Conservation (phyloP, 345 rosid species). For the Aegle marmelos region DNA sequence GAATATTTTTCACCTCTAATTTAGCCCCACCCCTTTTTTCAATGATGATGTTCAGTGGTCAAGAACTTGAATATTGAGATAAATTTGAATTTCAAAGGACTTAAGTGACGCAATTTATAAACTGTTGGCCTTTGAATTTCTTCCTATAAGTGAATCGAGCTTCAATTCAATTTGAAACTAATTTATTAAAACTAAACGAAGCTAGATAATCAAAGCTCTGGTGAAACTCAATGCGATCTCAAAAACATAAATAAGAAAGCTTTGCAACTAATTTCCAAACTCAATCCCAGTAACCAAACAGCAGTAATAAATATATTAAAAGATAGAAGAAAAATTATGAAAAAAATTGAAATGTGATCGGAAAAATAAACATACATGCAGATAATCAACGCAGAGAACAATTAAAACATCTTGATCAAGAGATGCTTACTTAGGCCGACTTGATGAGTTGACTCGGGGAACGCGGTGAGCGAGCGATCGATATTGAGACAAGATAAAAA, state of each 20-base stretch:
- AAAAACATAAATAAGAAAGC: too few relatives aligned
- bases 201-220: not conserved
- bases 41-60: too few relatives aligned
- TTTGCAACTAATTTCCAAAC: not conserved
- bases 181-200: not conserved
- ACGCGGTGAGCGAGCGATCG: not conserved
- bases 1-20: not conserved
- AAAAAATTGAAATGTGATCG: not conserved
- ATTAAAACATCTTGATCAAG: not conserved
- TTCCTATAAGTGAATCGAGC: too few relatives aligned
- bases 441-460: constrained; percentile 4
- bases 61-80: too few relatives aligned
- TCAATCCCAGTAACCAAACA: not conserved
- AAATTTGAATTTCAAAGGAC: too few relatives aligned
- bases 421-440: constrained; percentile 5
- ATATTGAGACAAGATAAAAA: not conserved
- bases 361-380: not conserved
- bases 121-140: too few relatives aligned
- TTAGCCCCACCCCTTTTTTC: too few relatives aligned
- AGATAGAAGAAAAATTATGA: not conserved
- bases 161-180: not conserved
- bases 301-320: not conserved
- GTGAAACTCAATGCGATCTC: not conserved
- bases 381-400: not conserved
- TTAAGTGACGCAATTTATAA: too few relatives aligned